These are phyloP conservation scores for Podospora pseudoanserina DNA, from an alignment of 495 filamentous ascomycete genomes.

Conservation along the genomic window DNA sequence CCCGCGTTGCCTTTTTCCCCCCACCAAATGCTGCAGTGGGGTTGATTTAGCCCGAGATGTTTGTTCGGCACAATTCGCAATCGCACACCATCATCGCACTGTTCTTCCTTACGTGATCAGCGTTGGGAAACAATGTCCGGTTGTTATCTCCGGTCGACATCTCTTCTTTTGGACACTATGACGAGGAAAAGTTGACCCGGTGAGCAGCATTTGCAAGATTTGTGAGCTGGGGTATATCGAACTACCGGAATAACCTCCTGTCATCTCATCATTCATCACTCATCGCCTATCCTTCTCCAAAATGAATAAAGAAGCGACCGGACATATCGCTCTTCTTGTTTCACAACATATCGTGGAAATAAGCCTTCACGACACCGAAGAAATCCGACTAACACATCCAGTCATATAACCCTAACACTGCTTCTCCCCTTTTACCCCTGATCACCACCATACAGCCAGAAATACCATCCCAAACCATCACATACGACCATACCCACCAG, in stretches of 20 bases:
- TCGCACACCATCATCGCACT: not conserved
- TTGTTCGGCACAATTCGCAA: not conserved
- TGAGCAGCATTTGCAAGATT: not conserved
- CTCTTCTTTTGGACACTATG: not conserved
- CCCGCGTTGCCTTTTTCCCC: not conserved
- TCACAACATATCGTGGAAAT: not conserved
- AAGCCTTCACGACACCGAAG: not conserved
- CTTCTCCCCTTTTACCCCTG: not conserved
- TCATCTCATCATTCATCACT: not conserved
- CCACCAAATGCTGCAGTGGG: not conserved
- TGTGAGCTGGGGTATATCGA: not conserved
- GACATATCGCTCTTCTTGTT: not conserved
- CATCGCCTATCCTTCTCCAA: not conserved
- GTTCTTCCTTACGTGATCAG: not conserved
- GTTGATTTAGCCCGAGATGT: not conserved
- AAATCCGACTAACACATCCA: not conserved
- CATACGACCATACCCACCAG: constrained; percentile 12
- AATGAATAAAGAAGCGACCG: not conserved
- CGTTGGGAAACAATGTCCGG: not conserved
- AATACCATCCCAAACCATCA: not conserved
- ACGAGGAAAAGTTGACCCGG: not conserved
- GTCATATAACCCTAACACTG: not conserved
- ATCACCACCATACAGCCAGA: not conserved
- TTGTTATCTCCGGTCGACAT: not conserved
- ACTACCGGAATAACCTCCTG: not conserved